Base-by-base conservation (phyloP, 2,329 filamentous ascomycete genomes). In the Botrytis elliptica region DNA sequence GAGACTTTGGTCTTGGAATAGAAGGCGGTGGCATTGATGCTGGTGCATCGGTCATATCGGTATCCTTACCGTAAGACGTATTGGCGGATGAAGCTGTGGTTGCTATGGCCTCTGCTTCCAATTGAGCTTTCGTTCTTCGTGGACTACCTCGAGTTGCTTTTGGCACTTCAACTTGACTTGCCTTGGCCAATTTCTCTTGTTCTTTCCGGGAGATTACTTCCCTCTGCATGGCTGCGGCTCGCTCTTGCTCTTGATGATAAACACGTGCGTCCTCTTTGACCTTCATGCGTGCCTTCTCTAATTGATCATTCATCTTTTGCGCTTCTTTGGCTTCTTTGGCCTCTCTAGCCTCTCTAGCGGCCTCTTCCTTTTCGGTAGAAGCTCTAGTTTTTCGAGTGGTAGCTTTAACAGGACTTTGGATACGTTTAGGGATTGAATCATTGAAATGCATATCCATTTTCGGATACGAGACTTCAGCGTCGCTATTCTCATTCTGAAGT, bases 201-300 rank as follows among this genome's bases (percentile, higher is more conserved):
- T 88, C 86, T 78, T 87, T 89, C 74, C 88, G 87, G 9, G 85
- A 83, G 3, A 84, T 83, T 57, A 87, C 78, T 75, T 88, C 83
- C 75, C 85, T 85, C 81, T 89, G 88, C 85, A 88, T 85, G 1
- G 83, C 82, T 49, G 84, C 84, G 62, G 86, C 82, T 75, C 83
- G 86, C 76, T 90, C 88, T 76, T 89, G 87, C 75, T 90, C 88
- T 76, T 88, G 84, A 79, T 84, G 88, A 75, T 88, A 89, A 4
- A 87, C 83, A 25, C 85, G 85, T 10, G 89, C 92, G 80, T 92
- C 93, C 77, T 91, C 88, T 9, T 91, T 86, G 79, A 93, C 91
- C 81, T 92, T 91, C 77, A 90, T 88, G 14, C 91, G 88, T 62
- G 87, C 89, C 78, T 90, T 92, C 76, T 92, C 90, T 4, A 88